phyloP scores from a whole-genome alignment of 164 flowering plant species.

The Dillenia turbinata region DNA sequence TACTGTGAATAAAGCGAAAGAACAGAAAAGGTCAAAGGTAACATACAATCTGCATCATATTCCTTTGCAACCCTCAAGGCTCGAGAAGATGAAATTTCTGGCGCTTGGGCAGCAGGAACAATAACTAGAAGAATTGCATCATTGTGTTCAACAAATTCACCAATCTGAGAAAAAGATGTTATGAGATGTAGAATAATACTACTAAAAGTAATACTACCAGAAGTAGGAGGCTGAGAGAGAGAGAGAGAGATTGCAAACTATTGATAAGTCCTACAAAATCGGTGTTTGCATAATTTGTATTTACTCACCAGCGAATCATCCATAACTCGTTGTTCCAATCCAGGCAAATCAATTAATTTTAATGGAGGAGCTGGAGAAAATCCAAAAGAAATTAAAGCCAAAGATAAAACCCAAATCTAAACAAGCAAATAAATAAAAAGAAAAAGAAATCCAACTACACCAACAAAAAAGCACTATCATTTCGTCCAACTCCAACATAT shows the following conservation, averaged over 20 bases:
- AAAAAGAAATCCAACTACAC: neutral
- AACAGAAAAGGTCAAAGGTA: constrained; percentile 2
- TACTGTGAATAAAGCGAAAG: no score
- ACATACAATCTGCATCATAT: constrained; percentile 77
- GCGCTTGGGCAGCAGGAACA: constrained; percentile 88
- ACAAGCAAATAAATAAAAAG: neutral
- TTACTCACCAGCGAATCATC: constrained; percentile 83
- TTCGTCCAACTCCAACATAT: no score
- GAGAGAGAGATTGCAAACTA: constrained; percentile 2
- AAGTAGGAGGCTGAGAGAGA: neutral
- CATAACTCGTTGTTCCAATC: constrained; percentile 84
- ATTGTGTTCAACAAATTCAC: constrained; percentile 74
- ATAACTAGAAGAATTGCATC: constrained; percentile 87
- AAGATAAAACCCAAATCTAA: neutral
- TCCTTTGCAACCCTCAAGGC: constrained; percentile 86
- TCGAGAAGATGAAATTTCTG: constrained; percentile 84
- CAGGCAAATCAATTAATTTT: constrained; percentile 93
- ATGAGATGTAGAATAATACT: neutral
- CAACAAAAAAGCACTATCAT: neutral
- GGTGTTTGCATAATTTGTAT: no score
- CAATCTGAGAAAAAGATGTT: constrained; percentile 37
- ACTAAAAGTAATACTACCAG: no score
- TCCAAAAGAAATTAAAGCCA: constrained; percentile 2
- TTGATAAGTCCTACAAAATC: no score
- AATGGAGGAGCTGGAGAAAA: constrained; percentile 81